Evolutionary conservation across 331 rosid genomes (phyloP).

Genomic region (Phaseolus coccineus): DNA sequence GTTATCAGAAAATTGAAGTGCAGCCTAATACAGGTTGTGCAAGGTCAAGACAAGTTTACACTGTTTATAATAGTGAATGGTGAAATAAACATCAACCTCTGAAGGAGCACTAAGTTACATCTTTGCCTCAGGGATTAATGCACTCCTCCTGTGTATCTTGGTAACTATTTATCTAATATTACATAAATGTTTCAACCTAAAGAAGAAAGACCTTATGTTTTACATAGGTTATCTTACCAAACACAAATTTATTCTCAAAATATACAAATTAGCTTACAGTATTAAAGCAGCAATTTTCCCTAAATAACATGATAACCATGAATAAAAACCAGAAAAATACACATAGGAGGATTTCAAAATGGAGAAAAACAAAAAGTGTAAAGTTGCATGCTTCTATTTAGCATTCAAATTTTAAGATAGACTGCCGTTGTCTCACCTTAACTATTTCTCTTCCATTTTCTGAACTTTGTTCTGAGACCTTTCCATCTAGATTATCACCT

Average conservation of each 20-base stretch:
- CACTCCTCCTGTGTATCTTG: not conserved
- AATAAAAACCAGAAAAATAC: slow-evolving; percentile 20
- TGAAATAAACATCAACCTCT: not conserved
- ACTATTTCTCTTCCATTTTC: slow-evolving; percentile 36
- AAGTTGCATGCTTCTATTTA: not conserved
- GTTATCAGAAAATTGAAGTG: slow-evolving; percentile 15
- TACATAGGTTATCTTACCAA: not conserved
- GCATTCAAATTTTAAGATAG: slow-evolving; percentile 1
- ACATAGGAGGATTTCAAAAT: not conserved
- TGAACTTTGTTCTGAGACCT: slow-evolving; percentile 12
- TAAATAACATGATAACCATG: not conserved
- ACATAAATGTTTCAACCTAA: not conserved
- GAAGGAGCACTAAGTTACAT: not conserved
- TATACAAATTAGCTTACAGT: slow-evolving; percentile 19
- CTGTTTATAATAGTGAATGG: not conserved
- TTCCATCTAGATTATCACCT: slow-evolving; percentile 36
- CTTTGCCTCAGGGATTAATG: slow-evolving; percentile 19
- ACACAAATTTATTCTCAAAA: slow-evolving; percentile 4
- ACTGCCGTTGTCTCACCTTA: slow-evolving; percentile 41
- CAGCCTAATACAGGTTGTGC: not conserved
- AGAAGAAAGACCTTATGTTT: slow-evolving; percentile 14
- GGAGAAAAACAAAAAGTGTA: not conserved
- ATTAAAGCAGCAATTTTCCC: not conserved
- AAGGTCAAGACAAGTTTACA: slow-evolving; percentile 5
- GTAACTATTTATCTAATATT: not conserved